phyloP scores from a whole-genome alignment of 169 alveolate genomes.

The Plasmodium cynomolgi region DNA sequence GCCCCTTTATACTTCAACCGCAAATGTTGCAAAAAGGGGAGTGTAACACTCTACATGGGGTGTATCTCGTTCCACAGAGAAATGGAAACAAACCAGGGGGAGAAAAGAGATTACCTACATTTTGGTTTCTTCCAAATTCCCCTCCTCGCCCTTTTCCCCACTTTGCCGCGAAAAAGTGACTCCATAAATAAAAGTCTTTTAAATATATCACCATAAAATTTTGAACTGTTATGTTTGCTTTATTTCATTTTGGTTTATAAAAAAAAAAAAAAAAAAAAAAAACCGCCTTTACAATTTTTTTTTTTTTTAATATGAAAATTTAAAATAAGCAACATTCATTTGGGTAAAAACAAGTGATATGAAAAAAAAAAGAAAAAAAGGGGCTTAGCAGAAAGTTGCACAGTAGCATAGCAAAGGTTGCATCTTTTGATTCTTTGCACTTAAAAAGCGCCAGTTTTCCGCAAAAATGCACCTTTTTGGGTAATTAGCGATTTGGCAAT shows the following conservation, averaged over 20 bases:
- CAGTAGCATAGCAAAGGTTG: neutral
- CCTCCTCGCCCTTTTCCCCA: neutral
- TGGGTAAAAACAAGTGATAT: slow-evolving; percentile 1
- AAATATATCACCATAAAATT: neutral
- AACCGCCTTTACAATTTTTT: neutral
- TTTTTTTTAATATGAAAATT: neutral
- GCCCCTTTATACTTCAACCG: neutral
- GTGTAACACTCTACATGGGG: neutral
- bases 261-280: neutral
- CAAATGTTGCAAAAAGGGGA: neutral
- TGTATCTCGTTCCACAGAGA: neutral
- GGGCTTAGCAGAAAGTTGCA: neutral
- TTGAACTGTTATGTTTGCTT: neutral
- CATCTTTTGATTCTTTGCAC: neutral
- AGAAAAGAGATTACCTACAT: neutral
- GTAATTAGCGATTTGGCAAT: neutral
- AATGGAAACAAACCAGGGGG: neutral
- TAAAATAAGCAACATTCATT: neutral
- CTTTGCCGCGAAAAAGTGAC: neutral
- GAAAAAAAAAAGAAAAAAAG: neutral
- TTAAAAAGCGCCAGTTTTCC: neutral
- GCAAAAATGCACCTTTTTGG: neutral
- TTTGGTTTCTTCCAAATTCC: neutral
- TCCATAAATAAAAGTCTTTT: neutral
- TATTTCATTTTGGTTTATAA: neutral